phyloP scores from a whole-genome alignment of 345 rosid genomes.

The Arabis hirsuta region DNA sequence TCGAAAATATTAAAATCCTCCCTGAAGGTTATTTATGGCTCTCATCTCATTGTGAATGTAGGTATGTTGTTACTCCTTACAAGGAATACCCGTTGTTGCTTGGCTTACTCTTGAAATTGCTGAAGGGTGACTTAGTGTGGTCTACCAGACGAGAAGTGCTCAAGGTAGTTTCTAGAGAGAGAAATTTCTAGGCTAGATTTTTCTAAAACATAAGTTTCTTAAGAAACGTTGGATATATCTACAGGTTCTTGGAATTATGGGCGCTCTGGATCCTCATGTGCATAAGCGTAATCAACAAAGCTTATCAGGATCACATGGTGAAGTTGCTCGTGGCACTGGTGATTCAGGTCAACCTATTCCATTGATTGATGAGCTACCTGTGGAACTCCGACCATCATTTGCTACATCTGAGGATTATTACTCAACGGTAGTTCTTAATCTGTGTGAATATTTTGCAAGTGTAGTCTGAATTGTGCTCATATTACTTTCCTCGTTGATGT shows the following conservation, averaged over 20 bases:
- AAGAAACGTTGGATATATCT: slow-evolving; percentile 38
- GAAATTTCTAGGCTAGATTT: slow-evolving; percentile 28
- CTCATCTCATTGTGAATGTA: slow-evolving; percentile 40
- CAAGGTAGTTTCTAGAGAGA: slow-evolving; percentile 63
- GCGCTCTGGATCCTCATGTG: slow-evolving; percentile 95
- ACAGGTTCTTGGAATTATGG: slow-evolving; percentile 99
- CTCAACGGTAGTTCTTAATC: slow-evolving; percentile 67
- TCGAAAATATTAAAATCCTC: slow-evolving; percentile 18
- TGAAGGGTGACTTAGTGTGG: slow-evolving; percentile 96
- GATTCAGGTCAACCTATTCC: slow-evolving; percentile 96
- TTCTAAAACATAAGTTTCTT: slow-evolving; percentile 34
- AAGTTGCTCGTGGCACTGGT: slow-evolving; percentile 81
- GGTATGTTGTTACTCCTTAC: slow-evolving; percentile 96
- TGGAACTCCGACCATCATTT: slow-evolving; percentile 94
- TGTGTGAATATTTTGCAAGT: slow-evolving; percentile 21
- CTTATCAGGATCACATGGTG: slow-evolving; percentile 84
- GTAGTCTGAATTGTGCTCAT: slow-evolving; percentile 34
- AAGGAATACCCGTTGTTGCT: slow-evolving; percentile 90
- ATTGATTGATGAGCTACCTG: slow-evolving; percentile 79
- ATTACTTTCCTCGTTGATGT: slow-evolving; percentile 38
- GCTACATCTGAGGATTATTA: slow-evolving; percentile 96
- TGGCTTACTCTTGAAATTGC: slow-evolving; percentile 91
- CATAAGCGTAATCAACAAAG: slow-evolving; percentile 89
- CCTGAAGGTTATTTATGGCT: slow-evolving; percentile 26
- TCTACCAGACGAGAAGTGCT: slow-evolving; percentile 97